A percentile compares a stretch with the other conserved stretches of the same genome.
Conservation (phyloP, 2,329 filamentous ascomycete genomes). For the Ophiocordyceps camponoti-rufipedis region DNA sequence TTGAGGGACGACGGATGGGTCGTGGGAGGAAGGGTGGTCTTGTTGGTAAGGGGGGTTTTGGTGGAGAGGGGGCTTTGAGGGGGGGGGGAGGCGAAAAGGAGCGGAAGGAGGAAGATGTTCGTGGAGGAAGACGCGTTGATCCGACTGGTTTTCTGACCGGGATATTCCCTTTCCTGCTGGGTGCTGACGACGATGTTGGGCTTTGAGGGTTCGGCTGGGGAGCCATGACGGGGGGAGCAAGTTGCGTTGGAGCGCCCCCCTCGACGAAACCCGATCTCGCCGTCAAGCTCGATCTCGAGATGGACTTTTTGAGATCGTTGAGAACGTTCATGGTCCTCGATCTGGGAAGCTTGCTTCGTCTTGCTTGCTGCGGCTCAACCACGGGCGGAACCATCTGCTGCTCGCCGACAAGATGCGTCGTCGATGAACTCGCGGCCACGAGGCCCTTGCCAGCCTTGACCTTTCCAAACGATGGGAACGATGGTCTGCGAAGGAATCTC, state of each 20-base stretch:
- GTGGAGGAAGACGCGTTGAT: background rate
- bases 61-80: background rate
- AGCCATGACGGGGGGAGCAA: background rate
- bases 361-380: background rate
- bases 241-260: background rate
- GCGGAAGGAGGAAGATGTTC: no score
- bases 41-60: background rate
- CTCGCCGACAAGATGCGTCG: conserved; percentile 2
- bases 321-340: conserved; percentile 26
- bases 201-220: no score
- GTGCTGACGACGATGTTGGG: background rate
- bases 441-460: conserved; percentile 2
- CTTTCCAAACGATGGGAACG: conserved; percentile 1
- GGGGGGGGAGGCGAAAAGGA: no score
- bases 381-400: background rate
- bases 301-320: conserved; percentile 24
- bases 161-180: background rate
- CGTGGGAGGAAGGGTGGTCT: background rate
- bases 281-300: conserved; percentile 17
- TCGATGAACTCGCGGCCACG: conserved; percentile 4
- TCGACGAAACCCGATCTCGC: background rate
- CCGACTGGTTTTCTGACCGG: background rate
- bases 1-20: no score
- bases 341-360: conserved; percentile 16
- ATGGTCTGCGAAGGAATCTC: conserved; percentile 5